Percentiles rank a stretch among this genome's conserved stretches.
These are phyloP conservation scores for Colletotrichum kahawae DNA, from an alignment of 2,329 filamentous ascomycete genomes.

Conservation along the genomic window DNA sequence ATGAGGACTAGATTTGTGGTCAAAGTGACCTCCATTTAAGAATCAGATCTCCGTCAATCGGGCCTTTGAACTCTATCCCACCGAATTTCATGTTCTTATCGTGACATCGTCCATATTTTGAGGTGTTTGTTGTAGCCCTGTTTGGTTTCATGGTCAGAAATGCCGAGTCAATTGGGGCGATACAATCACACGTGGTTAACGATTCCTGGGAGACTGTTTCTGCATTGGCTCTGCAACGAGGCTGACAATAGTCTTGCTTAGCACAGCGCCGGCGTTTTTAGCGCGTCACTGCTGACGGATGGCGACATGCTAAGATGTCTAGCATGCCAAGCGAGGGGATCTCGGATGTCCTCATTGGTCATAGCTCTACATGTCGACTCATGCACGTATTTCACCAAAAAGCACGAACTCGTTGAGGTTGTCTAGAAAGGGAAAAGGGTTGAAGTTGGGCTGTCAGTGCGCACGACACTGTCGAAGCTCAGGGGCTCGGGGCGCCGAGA, in stretches of 20 bases:
- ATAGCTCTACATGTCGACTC: background rate
- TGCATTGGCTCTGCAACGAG: background rate
- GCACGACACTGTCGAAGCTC: background rate
- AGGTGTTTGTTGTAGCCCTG: background rate
- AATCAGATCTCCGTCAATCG: background rate
- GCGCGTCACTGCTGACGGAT: background rate
- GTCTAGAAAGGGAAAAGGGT: background rate
- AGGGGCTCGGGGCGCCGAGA: background rate
- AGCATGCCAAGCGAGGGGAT: background rate
- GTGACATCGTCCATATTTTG: background rate
- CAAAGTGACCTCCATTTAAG: background rate
- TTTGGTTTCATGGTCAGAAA: background rate
- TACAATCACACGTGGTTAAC: background rate
- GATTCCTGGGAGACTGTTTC: background rate
- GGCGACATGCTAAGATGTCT: background rate
- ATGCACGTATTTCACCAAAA: background rate
- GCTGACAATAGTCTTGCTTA: background rate
- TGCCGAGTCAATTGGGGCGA: background rate
- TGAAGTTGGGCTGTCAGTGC: background rate
- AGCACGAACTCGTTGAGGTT: background rate
- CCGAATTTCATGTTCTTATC: background rate
- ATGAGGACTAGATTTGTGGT: background rate
- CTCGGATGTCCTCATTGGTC: background rate
- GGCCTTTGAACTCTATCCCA: background rate
- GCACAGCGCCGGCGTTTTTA: background rate